Base-by-base conservation (phyloP, 2,329 filamentous ascomycete species). In the Rachicladosporium sp. region DNA sequence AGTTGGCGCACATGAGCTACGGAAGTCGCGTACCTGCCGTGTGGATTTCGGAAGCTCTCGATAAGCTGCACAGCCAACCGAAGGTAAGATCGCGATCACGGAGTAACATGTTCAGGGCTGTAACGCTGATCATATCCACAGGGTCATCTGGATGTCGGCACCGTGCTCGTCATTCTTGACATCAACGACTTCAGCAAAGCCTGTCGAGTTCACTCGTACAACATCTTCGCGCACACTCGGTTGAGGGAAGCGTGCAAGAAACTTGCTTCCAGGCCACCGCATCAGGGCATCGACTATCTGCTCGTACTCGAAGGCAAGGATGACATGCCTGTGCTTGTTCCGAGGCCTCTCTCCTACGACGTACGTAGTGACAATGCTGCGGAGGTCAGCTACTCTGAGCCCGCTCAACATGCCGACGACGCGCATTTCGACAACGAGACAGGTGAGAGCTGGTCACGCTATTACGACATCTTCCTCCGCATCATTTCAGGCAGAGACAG, bases 401-500 rank as follows among this genome's bases (percentile, higher is more conserved):
- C 31, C 35, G 23, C n/a, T 2, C 9, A 19, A 11, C 6, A 33
- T 23, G 33, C 36, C 6, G 11, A 10, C 31, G 4, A 27, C 3
- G 23, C 4, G 23, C 23, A 27, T 6, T 6, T n/a, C 23, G 10
- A 21, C n/a, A 19, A 4, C 15, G 4, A n/a, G 23, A 35, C 12
- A 19, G 11, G 7, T 2, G 10, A 12, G 3, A 45, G 45, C 33
- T 51, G 49, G 50, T 4, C 43, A 2, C 41, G 36, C 11, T 45
- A 42, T 4, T 52, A 49, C 15, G 44, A 49, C 10, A 44, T 35
- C n/a, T 50, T 51, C 31, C 37, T 52, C 10, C 46, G 43, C 7
- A 46, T 63, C 8, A 47, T 62, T 13, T 47, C 48, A 1, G 37
- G 48, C 23, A 27, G 23, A 27, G 23, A 27, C 7, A 27, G 23